A percentile compares a stretch with the other conserved stretches of the same genome.
Evolutionary conservation across 257 asterid genomes (phyloP).

Genomic region (Plantago ovata): DNA sequence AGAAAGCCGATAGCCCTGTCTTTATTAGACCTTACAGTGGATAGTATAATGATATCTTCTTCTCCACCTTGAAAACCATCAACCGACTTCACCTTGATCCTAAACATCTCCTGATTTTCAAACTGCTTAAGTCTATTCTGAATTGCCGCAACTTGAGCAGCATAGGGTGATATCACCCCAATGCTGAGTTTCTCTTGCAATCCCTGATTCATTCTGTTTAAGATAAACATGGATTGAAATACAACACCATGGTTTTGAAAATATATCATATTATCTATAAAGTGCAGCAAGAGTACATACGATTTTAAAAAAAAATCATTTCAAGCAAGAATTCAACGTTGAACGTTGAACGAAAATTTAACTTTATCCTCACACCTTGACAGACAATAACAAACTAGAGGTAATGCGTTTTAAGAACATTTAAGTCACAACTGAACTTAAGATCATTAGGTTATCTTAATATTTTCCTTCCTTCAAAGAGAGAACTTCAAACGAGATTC

Average conservation of each 20-base stretch:
- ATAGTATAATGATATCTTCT: conserved; percentile 56
- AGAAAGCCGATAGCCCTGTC: conserved; percentile 56
- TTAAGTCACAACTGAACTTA: too few species aligned
- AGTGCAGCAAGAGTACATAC: neutral
- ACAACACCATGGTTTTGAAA: too few species aligned
- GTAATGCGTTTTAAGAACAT: too few species aligned
- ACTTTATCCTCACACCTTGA: too few species aligned
- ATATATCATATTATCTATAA: neutral
- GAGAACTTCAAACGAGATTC: too few species aligned
- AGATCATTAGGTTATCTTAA: too few species aligned
- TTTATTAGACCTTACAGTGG: conserved; percentile 53
- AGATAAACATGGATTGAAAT: neutral
- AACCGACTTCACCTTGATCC: conserved; percentile 53
- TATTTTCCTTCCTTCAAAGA: neutral
- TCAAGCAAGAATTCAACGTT: too few species aligned
- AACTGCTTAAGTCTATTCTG: conserved; percentile 27
- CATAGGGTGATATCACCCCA: conserved; percentile 67
- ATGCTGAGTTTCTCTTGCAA: conserved; percentile 42
- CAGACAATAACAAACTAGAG: too few species aligned
- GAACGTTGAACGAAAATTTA: too few species aligned
- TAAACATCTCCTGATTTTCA: conserved; percentile 31
- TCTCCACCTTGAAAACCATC: conserved; percentile 86
- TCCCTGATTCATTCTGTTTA: conserved; percentile 39
- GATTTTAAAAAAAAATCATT: neutral
- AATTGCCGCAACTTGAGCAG: conserved; percentile 60